A percentile compares a stretch with the other conserved stretches of the same genome.
Conservation (phyloP, 2,329 filamentous ascomycete species). For the Fusarium sp. region DNA sequence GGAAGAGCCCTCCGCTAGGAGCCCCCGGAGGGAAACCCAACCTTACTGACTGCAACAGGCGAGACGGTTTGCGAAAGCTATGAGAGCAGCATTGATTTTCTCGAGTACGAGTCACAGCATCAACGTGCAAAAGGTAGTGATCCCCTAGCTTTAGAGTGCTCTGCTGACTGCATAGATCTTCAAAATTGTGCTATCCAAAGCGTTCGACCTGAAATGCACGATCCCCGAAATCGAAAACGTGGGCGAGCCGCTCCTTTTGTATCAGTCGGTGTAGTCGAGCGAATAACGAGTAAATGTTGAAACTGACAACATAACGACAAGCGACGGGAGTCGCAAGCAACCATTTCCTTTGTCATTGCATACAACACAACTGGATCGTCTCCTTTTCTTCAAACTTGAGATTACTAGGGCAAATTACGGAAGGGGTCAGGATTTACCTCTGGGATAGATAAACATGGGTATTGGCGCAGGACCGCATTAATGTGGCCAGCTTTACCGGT, state of each 20-base stretch:
- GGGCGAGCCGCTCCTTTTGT: constrained; percentile 92
- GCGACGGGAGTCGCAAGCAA: constrained; percentile 13
- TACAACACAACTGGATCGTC: constrained; percentile 35
- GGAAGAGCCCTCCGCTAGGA: not conserved
- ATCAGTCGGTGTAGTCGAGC: constrained; percentile 68
- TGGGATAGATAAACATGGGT: constrained; percentile 37
- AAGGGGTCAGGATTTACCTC: constrained; percentile 38
- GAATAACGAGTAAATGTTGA: constrained; percentile 38
- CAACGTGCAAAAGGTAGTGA: constrained; percentile 90
- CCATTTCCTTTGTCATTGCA: constrained; percentile 41
- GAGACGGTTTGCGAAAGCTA: constrained; percentile 94
- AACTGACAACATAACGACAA: constrained; percentile 36
- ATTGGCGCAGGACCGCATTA: constrained; percentile 32
- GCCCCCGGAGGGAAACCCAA: not conserved
- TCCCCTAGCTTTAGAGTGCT: not conserved
- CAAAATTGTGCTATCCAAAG: constrained; percentile 98
- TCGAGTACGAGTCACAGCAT: constrained; percentile 99
- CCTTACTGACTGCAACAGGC: constrained; percentile 65
- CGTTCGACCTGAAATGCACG: constrained; percentile 98
- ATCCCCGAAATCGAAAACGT: constrained; percentile 99
- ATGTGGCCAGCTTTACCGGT: constrained; percentile 30
- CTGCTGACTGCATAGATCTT: constrained; percentile 76
- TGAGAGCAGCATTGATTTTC: constrained; percentile 97
- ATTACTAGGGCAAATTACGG: constrained; percentile 35
- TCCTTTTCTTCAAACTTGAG: constrained; percentile 35